Base-by-base conservation (phyloP, 2,329 filamentous ascomycete species). In the Trichoderma citrinoviride region DNA sequence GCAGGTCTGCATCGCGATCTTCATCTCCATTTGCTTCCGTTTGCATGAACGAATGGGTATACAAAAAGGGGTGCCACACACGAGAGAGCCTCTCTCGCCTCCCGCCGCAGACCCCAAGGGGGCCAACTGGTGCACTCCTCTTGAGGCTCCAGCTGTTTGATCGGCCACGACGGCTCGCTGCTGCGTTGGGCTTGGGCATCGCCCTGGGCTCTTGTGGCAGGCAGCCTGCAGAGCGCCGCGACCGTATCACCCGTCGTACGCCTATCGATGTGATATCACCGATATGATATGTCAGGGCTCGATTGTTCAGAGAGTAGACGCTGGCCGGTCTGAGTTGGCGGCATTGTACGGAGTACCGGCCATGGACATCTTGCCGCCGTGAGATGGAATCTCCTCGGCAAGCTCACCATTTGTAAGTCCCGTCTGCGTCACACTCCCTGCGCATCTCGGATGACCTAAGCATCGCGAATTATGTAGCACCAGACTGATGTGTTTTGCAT, bases 1-100 rank as follows among this genome's bases (percentile, higher is more conserved):
- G 63, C 63, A 57, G 41, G 41, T 17, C 56, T 47, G 56, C 49
- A 61, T 65, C 52, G 44, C 43, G 43, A 58, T 61, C 56, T 37
- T 61, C 54, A 40, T 65, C 41, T 65, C 23, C 21, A 40, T 61
- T 14, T 27, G 44, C 40, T 37, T 46, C 53, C 46, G 46, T 60
- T 40, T 53, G 54, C 54, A 60, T 57, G 54, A 65, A 57, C 54
- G 47, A 58, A 53, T 58, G 33, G 33, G 40, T 60, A 37, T 37
- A 44, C 40, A 54, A 52, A 19, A 3, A 15, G 29, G 15, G 17
- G 47, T 37, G 27, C 25, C 47, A 58, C 62, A 37, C 33, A 12
- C 12, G 33, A 58, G 12, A 47, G 50, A n/a, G n/a, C n/a, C n/a
- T 29, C 23, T 25, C 50, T n/a, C 4, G 33, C 27, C 10, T 33